Evolutionary conservation across 148 eudicot genomes (phyloP), one percentile per base, ranked within the genome.

Genomic region (Talinum fruticosum): DNA sequence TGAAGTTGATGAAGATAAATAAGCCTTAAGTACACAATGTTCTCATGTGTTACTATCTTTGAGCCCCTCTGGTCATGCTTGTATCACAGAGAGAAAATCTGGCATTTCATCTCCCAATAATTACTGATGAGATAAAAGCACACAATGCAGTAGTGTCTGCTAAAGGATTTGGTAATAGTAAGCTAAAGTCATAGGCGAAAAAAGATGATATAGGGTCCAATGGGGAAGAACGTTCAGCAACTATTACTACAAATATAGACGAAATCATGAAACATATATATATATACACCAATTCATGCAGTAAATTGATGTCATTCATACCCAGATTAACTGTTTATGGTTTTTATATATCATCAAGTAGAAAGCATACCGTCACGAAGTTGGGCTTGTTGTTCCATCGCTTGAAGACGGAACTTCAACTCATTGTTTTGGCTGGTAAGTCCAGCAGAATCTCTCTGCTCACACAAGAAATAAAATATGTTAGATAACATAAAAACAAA

Each of bases 381-480:
- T 57, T 91, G 97, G 57, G 97, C 96, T 83, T 95, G 97, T 81
- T 95, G 99, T 77, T 95, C 99, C 97, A 92, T 89, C 41, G 99
- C 94, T 85, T 92, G 93, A 74, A 95, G 85, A 61, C 99, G 97
- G 79, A 95, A 91, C 88, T 95, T 95, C 81, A 95, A 83, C 85
- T 95, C 99, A 38, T 86, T 87, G 86, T 95, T 95, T 72, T 88
- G 92, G 85, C 84, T 89, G 45, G 87, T 85, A 66, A 95, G 90
- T 69, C 96, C 93, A 32, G 94, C 80, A 73, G 97, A 91, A 84
- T 95, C 99, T 69, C 96, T 83, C 99, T 95, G 86, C 59, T 84
- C 66, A 77, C 24, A 64, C 34, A 68, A 36, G 24, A 53, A n/a
- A 62, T 0, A 8, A 72, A 16, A 24, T 67, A 1, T 36, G 28